A percentile compares a stretch with the other conserved stretches of the same genome.
Evolutionary conservation across 176 grass and related monocot genomes (phyloP).

Genomic region (Oryza brachyantha): DNA sequence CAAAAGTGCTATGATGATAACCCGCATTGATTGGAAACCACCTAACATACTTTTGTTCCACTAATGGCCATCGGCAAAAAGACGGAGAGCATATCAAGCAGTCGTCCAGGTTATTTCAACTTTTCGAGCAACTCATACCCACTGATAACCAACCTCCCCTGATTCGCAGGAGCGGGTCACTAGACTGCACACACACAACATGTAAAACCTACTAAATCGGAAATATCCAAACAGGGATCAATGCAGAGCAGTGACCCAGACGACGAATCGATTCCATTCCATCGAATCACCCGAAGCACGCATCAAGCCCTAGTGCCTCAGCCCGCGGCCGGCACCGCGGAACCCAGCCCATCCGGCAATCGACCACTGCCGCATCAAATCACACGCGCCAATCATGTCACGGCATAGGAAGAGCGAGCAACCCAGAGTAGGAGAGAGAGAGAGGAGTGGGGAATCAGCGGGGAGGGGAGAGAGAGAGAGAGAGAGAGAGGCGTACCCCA

Average conservation of each 20-base stretch:
- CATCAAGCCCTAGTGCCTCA: background rate
- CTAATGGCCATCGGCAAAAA: background rate
- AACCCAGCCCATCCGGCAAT: background rate
- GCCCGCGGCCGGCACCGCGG: background rate
- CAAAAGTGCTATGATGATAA: background rate
- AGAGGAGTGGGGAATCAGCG: background rate
- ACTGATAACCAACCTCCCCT: background rate
- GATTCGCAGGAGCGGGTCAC: background rate
- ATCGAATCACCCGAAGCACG: background rate
- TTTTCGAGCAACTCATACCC: background rate
- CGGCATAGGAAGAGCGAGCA: no score
- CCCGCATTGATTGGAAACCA: background rate
- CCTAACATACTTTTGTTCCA: background rate
- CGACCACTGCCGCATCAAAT: background rate
- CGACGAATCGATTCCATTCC: no score
- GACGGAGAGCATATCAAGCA: conserved; percentile 3
- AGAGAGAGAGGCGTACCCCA: conserved; percentile 71
- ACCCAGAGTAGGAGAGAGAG: background rate
- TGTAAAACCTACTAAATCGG: background rate
- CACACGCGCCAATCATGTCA: background rate
- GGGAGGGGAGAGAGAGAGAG: background rate
- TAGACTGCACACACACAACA: background rate
- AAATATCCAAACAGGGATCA: background rate
- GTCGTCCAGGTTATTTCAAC: background rate
- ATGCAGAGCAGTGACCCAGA: background rate